Conservation (phyloP, 345 rosid species). For the Moricandia moricandioides region DNA sequence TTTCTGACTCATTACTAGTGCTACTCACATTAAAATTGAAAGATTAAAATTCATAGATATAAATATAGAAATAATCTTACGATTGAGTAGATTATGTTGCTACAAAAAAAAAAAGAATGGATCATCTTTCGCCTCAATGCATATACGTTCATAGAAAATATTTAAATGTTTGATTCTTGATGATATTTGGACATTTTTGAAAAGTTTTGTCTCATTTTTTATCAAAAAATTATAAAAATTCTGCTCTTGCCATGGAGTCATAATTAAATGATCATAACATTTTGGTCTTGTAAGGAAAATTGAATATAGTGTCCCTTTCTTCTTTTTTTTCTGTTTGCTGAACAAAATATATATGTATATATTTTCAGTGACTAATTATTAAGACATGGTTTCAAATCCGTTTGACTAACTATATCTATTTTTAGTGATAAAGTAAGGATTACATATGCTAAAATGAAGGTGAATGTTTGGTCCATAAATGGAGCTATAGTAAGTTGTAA, state of each 20-base stretch:
- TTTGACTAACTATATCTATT: conserved; percentile 1
- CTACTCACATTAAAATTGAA: neutral
- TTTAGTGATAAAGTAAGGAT: neutral
- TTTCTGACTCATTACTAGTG: neutral
- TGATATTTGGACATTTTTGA: neutral
- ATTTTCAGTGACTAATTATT: neutral
- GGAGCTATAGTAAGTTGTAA: conserved; percentile 4
- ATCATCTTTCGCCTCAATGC: neutral
- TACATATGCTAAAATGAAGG: neutral
- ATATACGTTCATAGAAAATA: neutral
- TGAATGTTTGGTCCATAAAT: conserved; percentile 27
- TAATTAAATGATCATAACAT: neutral
- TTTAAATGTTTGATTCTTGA: neutral
- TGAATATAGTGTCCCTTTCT: neutral
- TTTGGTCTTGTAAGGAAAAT: neutral
- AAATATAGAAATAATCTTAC: neutral
- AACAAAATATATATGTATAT: neutral
- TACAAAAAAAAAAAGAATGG: neutral
- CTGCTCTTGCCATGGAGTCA: too few relatives aligned
- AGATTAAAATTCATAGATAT: neutral
- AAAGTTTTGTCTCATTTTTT: neutral
- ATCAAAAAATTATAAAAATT: too few relatives aligned
- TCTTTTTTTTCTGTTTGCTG: neutral
- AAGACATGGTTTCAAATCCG: neutral
- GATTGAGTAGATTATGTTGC: neutral